These are phyloP conservation scores for Fraxinus cuspidata DNA, from an alignment of 257 asterid species.

Conservation along the genomic window DNA sequence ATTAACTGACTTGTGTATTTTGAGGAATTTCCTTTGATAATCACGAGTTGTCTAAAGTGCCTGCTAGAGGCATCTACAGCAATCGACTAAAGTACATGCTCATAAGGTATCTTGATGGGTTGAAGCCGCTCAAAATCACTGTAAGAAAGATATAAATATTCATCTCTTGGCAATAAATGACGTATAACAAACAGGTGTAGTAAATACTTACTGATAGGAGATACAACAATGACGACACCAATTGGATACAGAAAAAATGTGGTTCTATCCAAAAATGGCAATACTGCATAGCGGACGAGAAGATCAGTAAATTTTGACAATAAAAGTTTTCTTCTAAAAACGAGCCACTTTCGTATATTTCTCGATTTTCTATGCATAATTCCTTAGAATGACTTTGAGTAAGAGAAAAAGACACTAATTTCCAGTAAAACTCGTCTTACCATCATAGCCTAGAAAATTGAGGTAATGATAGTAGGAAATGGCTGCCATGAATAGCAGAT, in stretches of 20 bases:
- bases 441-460: too few relatives aligned
- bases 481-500: constrained; percentile 34
- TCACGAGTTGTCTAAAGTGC: constrained; percentile 15
- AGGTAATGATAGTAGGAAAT: too few relatives aligned
- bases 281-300: constrained; percentile 55
- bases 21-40: constrained; percentile 11
- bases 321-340: background rate
- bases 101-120: constrained; percentile 92
- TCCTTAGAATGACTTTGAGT: background rate
- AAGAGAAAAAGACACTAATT: constrained; percentile 7
- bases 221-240: constrained; percentile 72
- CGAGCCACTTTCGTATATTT: background rate
- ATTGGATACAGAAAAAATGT: constrained; percentile 94
- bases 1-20: constrained; percentile 24
- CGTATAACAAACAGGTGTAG: background rate
- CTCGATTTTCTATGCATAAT: background rate
- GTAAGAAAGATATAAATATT: constrained; percentile 34
- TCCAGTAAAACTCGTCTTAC: constrained; percentile 33
- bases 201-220: constrained; percentile 64
- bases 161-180: constrained; percentile 1
- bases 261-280: constrained; percentile 96
- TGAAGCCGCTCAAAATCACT: constrained; percentile 88
- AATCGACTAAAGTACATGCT: constrained; percentile 76
- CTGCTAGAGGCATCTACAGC: constrained; percentile 40
- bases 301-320: background rate